Base-by-base conservation (phyloP, 192 early-diverging fungal genomes). In the Anaeromyces robustus region DNA sequence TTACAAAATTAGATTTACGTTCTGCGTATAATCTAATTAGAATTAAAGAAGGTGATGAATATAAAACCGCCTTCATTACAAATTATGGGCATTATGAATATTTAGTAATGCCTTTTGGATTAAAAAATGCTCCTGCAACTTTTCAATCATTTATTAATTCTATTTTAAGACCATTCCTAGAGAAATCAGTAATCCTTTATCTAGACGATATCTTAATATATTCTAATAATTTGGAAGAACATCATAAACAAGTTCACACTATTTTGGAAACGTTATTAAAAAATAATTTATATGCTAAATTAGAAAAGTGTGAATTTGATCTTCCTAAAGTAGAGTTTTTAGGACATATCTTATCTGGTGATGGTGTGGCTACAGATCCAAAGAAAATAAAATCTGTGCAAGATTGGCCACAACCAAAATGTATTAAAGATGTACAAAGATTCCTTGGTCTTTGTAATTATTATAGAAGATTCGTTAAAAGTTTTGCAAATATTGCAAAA, bases 81-180 rank as follows among this genome's bases (percentile, higher is more conserved):
- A 77, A 82, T 0, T 82, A 82, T 2, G 85, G 86, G 0, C 83
- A 81, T 5, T 87, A 79, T 29, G 82, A 87, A 78, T 87, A 81
- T 39, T 43, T 32, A 2, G 83, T 84, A 0, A 87, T 87, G 86
- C 83, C 84, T 0, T 87, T 87, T 29, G 83, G 87, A 0, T 80
- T 87, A 0, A 80, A 77, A 26, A 87, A 87, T n/a, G 83, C 86
- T 0, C 87, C 85, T 0, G 87, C 84, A 0, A 82, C 87, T 0
- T 89, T 89, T 29, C 85, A 89, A 80, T 77, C 80, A 0, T 77
- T 88, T 16, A 85, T 88, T 80, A 86, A 89, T 34, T 77, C 80
- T 28, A 80, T 88, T 12, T 29, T 89, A 26, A n/a, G 59, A 1
- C 82, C 82, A 0, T 77, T 80, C 19, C 26, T 83, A 5, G 83